These are phyloP conservation scores for Phytophthora ramorum DNA, from an alignment of 352 stramenopile genomes.

Conservation along the genomic window DNA sequence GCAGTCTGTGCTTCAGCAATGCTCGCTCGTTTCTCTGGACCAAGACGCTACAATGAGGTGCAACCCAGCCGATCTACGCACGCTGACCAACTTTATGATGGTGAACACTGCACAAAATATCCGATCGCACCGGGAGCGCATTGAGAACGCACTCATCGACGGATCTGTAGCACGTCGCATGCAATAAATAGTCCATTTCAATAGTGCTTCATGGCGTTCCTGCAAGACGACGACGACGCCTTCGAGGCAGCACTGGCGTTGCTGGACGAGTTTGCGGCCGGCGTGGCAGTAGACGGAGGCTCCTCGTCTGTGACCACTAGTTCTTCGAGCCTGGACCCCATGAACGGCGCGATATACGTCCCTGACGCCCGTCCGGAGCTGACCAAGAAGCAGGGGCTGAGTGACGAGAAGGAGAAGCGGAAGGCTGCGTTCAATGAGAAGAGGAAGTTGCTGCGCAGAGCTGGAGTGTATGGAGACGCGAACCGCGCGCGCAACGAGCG, in stretches of 20 bases:
- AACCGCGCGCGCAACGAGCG: slow-evolving; percentile 43
- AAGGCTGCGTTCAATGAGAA: slow-evolving; percentile 16
- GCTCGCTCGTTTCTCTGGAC: slow-evolving; percentile 19
- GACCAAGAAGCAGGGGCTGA: slow-evolving; percentile 3
- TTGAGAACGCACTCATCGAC: slow-evolving; percentile 20
- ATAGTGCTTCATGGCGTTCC: slow-evolving; percentile 10
- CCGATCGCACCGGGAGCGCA: slow-evolving; percentile 20
- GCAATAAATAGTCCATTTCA: slow-evolving; percentile 3
- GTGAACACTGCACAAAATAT: slow-evolving; percentile 18
- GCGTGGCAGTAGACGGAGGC: background rate
- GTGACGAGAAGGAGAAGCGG: slow-evolving; percentile 14
- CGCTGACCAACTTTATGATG: slow-evolving; percentile 27
- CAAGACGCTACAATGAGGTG: slow-evolving; percentile 6
- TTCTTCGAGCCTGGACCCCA: background rate
- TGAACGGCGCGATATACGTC: background rate
- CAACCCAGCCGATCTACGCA: background rate
- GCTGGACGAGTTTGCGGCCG: slow-evolving; percentile 14
- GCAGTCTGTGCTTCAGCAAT: slow-evolving; percentile 18
- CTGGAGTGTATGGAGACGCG: slow-evolving; percentile 31
- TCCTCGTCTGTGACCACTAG: background rate
- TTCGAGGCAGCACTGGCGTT: slow-evolving; percentile 18
- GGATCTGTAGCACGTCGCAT: slow-evolving; percentile 1
- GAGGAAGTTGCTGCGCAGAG: slow-evolving; percentile 22
- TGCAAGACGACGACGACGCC: slow-evolving; percentile 13
- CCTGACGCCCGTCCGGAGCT: background rate